phyloP scores from a whole-genome alignment of 345 rosid genomes.

The Corymbia maculata region DNA sequence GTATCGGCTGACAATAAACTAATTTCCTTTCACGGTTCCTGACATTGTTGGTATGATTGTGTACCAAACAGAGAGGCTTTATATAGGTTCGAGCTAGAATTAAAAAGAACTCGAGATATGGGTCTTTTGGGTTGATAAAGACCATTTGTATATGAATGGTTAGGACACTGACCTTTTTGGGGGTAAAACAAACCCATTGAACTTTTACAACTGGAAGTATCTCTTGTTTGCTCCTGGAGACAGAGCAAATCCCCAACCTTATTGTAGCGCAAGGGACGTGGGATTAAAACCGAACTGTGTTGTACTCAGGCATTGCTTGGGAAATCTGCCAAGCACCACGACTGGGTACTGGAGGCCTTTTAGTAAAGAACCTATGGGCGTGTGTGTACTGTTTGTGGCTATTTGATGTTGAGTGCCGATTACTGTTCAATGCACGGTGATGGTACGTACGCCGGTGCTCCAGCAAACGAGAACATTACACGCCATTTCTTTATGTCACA shows the following conservation, averaged over 20 bases:
- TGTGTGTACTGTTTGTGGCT: background rate
- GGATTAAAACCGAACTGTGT: background rate
- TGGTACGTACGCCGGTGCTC: background rate
- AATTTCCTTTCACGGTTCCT: background rate
- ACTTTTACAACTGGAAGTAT: background rate
- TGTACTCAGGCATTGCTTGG: background rate
- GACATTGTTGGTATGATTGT: background rate
- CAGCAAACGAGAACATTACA: background rate
- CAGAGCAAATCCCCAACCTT: background rate
- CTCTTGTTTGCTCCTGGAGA: background rate
- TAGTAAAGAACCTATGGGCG: background rate
- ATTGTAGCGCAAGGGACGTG: background rate
- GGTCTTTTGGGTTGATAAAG: background rate
- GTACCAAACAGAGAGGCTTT: background rate
- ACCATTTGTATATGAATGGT: background rate
- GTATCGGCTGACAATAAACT: background rate
- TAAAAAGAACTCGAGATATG: background rate
- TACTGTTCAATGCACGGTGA: background rate
- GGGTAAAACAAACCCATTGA: background rate
- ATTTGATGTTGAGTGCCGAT: background rate
- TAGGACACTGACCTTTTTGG: background rate
- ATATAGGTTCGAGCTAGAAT: background rate
- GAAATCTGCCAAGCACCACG: background rate
- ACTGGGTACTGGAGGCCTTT: background rate
- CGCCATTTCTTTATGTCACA: background rate